Base-by-base conservation (phyloP, 495 filamentous ascomycete genomes). In the Copromyces sp. region DNA sequence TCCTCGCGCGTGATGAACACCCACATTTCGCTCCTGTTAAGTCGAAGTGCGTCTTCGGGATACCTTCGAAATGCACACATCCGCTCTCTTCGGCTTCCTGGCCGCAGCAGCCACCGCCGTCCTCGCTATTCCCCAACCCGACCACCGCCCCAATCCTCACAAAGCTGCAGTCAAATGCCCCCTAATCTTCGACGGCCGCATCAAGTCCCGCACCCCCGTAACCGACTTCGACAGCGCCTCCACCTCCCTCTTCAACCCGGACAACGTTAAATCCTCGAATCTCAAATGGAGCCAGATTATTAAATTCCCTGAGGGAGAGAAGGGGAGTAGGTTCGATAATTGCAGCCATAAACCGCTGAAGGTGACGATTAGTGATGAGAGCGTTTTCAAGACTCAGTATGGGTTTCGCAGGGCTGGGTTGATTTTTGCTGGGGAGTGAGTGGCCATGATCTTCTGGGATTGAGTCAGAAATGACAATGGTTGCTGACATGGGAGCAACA, bases 361-460 rank as follows among this genome's bases (percentile, higher is more conserved):
- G 76, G 84, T 87, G 17, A 85, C 83, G 68, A 80, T 87, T 74
- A 79, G 78, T 75, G 86, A 89, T 80, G 73, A 79, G 70, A 85
- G 82, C 73, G 86, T 89, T 76, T 89, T 89, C 78, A 82, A 83
- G 75, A 80, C 77, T 5, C 87, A 89, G 77, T 77, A 82, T 38
- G 87, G 87, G 53, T 89, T 89, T 81, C 84, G 87, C 17, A 81
- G 86, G 35, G 86, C 84, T 12, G 87, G 86, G 17, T 79, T 89
- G 40, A 80, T 87, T 76, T 85, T 87, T 73, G 76, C 76, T 68
- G 82, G 79, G 59, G 83, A 85, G 53, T 65, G 53, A 65, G 53
- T 65, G 37, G 0, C 53, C 20, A 14, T 65, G 12, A 16, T 65
- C 24, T 24, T 24, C 24, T 24, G 24, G 24, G 24, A 24, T 24